Evolutionary conservation across 2,329 filamentous ascomycete genomes (phyloP), one percentile per base, ranked within the genome.

Genomic region (Fusarium solani-melongenae): DNA sequence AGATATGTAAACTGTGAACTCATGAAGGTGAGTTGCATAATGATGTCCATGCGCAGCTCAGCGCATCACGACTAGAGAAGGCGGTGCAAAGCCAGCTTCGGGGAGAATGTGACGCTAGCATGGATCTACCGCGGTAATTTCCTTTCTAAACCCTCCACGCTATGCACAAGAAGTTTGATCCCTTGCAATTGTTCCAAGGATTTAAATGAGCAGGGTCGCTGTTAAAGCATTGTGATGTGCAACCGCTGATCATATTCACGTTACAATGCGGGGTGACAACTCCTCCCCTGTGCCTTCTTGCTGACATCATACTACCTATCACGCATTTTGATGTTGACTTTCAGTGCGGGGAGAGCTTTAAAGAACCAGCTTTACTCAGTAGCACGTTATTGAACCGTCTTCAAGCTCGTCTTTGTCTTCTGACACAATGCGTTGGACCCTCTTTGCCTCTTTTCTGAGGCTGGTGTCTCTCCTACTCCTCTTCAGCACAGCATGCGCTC

Each of bases 391-490:
- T 10, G 14, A 27, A 17, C 44, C 0, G 0, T 6, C 24, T 14
- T 3, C n/a, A 6, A 41, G n/a, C 11, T 11, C 4, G 22, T 41
- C 38, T 20, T 41, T 6, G n/a, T 41, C n/a, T 7, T 20, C n/a
- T 24, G 3, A 15, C 34, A 64, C n/a, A n/a, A 73, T 73, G 67
- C n/a, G 61, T 14, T 71, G 71, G 63, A 39, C 44, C 22, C 27
- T 17, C 6, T 8, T 62, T 8, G 12, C 20, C 17, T 44, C 49
- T 17, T 24, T 69, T 3, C 11, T 22, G 17, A 69, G 56, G 38
- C 46, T 74, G 11, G 8, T 14, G 6, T 63, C 56, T 17, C 51
- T 56, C 3, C 24, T 60, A 6, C 22, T 62, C 0, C 8, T 55
- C 0, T 8, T 49, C 4, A 17, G 11, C 22, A 7, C 24, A 1